These are phyloP conservation scores for Salvia sclarea DNA, from an alignment of 305 asterid genomes.

Conservation along the genomic window DNA sequence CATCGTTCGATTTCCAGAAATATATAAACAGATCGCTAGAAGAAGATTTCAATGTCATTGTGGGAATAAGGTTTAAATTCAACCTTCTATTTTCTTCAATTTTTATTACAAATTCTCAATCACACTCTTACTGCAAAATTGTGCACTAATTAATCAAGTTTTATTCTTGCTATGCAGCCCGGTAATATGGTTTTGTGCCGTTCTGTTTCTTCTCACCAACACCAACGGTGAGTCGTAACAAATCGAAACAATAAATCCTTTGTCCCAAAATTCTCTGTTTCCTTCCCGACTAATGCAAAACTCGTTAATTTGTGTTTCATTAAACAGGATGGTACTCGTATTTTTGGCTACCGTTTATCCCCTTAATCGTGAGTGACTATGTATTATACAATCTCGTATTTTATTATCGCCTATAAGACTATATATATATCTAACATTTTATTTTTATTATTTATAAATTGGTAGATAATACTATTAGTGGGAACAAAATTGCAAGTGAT, in stretches of 20 bases:
- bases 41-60: conserved; percentile 69
- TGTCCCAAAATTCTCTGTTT: no score
- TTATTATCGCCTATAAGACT: no score
- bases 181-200: conserved; percentile 54
- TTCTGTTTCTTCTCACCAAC: conserved; percentile 29
- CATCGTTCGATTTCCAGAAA: conserved; percentile 62
- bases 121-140: no score
- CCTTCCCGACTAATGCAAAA: no score
- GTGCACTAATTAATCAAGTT: conserved; percentile 4
- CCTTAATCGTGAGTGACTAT: conserved; percentile 59
- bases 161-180: conserved; percentile 24
- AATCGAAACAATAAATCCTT: no score
- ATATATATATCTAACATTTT: no score
- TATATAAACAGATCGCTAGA: conserved; percentile 70
- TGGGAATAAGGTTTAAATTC: conserved; percentile 56
- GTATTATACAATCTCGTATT: no score
- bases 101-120: no score
- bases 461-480: conserved; percentile 54
- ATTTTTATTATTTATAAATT: no score
- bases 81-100: neutral
- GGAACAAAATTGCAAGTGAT: conserved; percentile 63
- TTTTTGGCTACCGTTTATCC: conserved; percentile 71
- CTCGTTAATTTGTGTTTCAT: no score
- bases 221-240: conserved; percentile 26
- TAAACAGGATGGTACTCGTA: conserved; percentile 63